phyloP scores from a whole-genome alignment of 2,329 filamentous ascomycete genomes.

The Penicillium thymicola region DNA sequence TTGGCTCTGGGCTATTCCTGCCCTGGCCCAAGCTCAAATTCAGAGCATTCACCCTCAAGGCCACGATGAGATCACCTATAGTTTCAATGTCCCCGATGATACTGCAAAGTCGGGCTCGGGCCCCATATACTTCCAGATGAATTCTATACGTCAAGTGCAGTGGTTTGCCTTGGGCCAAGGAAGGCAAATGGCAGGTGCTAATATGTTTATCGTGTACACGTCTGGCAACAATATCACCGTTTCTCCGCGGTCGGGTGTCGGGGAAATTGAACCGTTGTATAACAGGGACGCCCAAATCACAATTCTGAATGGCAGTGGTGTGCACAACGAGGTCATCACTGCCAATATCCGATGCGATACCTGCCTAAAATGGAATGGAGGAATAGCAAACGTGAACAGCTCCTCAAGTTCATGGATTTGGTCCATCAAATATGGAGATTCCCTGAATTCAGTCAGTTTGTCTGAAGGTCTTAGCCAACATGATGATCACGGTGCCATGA shows the following conservation, averaged over 20 bases:
- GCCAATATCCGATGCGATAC: conserved; percentile 54
- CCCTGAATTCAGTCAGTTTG: conserved; percentile 21
- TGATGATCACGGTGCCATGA: conserved; percentile 21
- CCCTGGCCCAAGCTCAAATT: conserved; percentile 15
- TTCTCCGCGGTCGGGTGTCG: conserved; percentile 52
- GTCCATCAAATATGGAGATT: conserved; percentile 23
- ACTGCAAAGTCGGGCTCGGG: conserved; percentile 52
- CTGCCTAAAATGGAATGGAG: conserved; percentile 24
- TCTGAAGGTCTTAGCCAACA: conserved; percentile 22
- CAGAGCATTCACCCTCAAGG: conserved; percentile 12
- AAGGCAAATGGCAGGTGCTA: conserved; percentile 51
- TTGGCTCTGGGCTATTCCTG: conserved; percentile 8
- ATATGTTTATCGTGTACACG: conserved; percentile 59
- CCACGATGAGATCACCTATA: conserved; percentile 33
- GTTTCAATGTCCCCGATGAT: conserved; percentile 53
- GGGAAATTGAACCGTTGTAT: conserved; percentile 51
- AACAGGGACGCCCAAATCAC: conserved; percentile 46
- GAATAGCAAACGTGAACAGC: conserved; percentile 14
- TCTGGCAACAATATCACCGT: conserved; percentile 56
- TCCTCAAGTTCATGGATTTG: conserved; percentile 29
- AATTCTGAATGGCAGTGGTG: conserved; percentile 59
- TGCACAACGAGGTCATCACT: conserved; percentile 52
- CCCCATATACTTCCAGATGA: conserved; percentile 58
- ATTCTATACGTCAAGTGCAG: conserved; percentile 50
- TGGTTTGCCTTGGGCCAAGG: conserved; percentile 59